Conservation (phyloP, 768 basidiomycete genomes). For the Heimioporus sp. region DNA sequence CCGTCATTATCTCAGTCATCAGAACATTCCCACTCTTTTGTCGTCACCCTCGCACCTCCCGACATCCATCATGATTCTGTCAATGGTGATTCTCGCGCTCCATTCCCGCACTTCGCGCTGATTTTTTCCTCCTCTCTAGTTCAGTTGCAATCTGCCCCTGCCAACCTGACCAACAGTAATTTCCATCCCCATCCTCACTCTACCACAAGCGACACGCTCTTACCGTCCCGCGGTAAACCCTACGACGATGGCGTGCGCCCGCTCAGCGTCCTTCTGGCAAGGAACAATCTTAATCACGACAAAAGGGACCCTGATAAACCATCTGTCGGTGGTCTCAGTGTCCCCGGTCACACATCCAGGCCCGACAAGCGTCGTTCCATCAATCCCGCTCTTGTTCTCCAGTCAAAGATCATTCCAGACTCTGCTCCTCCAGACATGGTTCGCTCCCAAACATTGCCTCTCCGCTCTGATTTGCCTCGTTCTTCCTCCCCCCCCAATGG, state of each 20-base stretch:
- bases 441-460: slow-evolving; percentile 30
- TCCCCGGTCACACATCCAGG: slow-evolving; percentile 33
- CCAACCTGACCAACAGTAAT: slow-evolving; percentile 1
- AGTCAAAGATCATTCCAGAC: slow-evolving; percentile 13
- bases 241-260: slow-evolving; percentile 45
- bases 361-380: slow-evolving; percentile 53
- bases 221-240: slow-evolving; percentile 34
- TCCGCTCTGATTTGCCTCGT: slow-evolving; percentile 26
- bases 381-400: slow-evolving; percentile 48
- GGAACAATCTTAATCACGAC: background rate
- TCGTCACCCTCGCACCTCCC: slow-evolving; percentile 45
- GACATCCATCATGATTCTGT: slow-evolving; percentile 6
- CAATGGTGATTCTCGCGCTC: background rate
- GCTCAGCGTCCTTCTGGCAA: slow-evolving; percentile 33
- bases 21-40: slow-evolving; percentile 36
- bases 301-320: background rate
- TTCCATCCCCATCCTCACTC: slow-evolving; percentile 10
- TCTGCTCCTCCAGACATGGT: slow-evolving; percentile 25
- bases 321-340: slow-evolving; percentile 17
- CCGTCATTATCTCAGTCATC: slow-evolving; percentile 18
- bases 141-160: slow-evolving; percentile 17
- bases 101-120: too few relatives aligned
- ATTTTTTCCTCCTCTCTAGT: background rate
- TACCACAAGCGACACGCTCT: slow-evolving; percentile 8
- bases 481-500: slow-evolving; percentile 10